Evolutionary conservation across 1,139 yeast genomes (phyloP), one percentile per base, ranked within the genome.

Genomic region (Yamadazyma buinensis): DNA sequence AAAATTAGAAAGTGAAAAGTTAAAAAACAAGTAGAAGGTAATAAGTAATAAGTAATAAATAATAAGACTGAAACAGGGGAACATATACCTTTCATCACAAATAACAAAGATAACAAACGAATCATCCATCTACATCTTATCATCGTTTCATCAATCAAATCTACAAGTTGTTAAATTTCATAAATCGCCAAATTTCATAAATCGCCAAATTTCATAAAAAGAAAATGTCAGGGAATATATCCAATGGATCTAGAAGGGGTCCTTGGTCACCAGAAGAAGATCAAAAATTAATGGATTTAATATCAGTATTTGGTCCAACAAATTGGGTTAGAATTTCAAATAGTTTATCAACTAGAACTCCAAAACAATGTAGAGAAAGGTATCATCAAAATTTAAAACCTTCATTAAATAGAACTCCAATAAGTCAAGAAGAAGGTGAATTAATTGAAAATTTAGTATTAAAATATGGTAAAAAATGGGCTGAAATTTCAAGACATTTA

Each of bases 261-360:
- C 95, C 95, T 1, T 87, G 97, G 97, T 77, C 94, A 8, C 83
- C 88, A 1, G 81, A 80, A 29, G 97, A 87, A 54, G 96, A 87
- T 57, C 76, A 74, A 43, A 73, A 75, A 47, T 70, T 87, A 33
- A 61, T 87, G 52, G 84, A 82, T 26, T 67, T 86, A 30, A 85
- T 87, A 28, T 67, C 75, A 31, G 60, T 77, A 32, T 83, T 77
- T 57, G 95, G 95, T n/a, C 90, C 95, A 8, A 73, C 87, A 33
- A 86, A 86, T 56, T 88, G 97, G 96, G 95, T 87, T 10, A 72
- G 87, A 38, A 86, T 87, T 23, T 79, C 95, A 15, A 83, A 80
- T 46, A 68, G 75, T 41, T 65, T 88, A 40, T 80, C 80, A 31
- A 74, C 95, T 6, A 67, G 97, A 42, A 83, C 95, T 3, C 95